Conservation (phyloP, 1,139 yeast genomes). For the Taiozyma sp. region DNA sequence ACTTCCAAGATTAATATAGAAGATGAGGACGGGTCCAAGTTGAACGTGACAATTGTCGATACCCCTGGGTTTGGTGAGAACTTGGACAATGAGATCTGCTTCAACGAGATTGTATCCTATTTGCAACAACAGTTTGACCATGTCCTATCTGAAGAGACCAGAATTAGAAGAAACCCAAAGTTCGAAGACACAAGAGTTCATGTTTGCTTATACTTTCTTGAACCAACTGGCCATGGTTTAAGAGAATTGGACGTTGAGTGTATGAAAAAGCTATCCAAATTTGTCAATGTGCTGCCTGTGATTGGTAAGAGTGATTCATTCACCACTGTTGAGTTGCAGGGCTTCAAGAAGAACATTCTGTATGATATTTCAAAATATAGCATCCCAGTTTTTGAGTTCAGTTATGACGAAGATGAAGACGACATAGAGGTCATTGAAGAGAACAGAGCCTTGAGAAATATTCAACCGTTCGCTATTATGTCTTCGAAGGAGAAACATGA, state of each 20-base stretch:
- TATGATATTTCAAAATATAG: constrained; percentile 58
- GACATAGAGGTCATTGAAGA: constrained; percentile 65
- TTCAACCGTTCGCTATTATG: constrained; percentile 70
- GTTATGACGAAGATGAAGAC: constrained; percentile 43
- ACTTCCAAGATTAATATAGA: constrained; percentile 59
- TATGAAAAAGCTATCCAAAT: constrained; percentile 62
- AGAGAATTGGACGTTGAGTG: constrained; percentile 65
- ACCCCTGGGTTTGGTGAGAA: constrained; percentile 81
- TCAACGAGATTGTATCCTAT: constrained; percentile 65
- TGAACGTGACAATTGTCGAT: constrained; percentile 58
- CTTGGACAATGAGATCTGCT: constrained; percentile 57
- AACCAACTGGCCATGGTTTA: constrained; percentile 75
- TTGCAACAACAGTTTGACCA: constrained; percentile 82
- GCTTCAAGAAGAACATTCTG: constrained; percentile 46
- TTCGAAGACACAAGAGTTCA: constrained; percentile 77
- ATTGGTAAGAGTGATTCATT: constrained; percentile 67
- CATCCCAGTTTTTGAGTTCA: constrained; percentile 69
- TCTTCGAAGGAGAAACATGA: constrained; percentile 50
- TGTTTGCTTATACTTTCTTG: constrained; percentile 61
- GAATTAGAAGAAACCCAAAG: constrained; percentile 73
- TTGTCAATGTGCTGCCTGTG: constrained; percentile 68
- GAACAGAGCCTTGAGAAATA: constrained; percentile 50
- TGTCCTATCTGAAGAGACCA: constrained; percentile 71
- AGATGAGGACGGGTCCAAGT: constrained; percentile 53
- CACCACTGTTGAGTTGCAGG: constrained; percentile 49